A percentile compares a stretch with the other conserved stretches of the same genome.
Conservation (phyloP, 169 alveolate species). For the Plasmodium yoelii region DNA sequence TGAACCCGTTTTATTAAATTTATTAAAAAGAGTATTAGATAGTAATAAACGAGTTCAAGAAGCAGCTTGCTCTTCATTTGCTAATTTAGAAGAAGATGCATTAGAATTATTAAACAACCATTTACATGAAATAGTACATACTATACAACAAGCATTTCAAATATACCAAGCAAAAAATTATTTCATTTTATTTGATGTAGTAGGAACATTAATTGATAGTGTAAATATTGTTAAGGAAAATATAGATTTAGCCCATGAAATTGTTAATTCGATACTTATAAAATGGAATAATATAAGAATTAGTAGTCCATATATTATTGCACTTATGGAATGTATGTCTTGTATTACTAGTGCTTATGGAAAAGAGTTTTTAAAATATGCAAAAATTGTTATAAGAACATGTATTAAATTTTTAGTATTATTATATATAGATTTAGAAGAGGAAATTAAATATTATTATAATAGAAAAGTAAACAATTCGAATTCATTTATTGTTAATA, state of each 20-base stretch:
- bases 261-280: constrained; percentile 52
- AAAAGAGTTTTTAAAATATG: constrained; percentile 72
- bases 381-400: constrained; percentile 71
- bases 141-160: constrained; percentile 85
- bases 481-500: constrained; percentile 38
- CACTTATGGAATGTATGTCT: constrained; percentile 76
- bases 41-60: constrained; percentile 94
- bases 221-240: constrained; percentile 76
- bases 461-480: constrained; percentile 35
- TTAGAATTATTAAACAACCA: constrained; percentile 81
- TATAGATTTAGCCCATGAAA: constrained; percentile 69
- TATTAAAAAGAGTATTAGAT: constrained; percentile 88
- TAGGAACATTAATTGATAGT: constrained; percentile 85
- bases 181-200: constrained; percentile 88
- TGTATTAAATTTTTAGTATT: constrained; percentile 68
- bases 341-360: constrained; percentile 77
- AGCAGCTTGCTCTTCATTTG: constrained; percentile 94
- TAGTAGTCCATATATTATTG: constrained; percentile 70
- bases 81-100: constrained; percentile 90
- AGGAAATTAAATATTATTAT: constrained; percentile 70
- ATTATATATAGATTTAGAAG: constrained; percentile 75
- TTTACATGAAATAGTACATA: constrained; percentile 82
- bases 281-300: constrained; percentile 66
- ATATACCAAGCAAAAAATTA: constrained; percentile 87
- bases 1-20: constrained; percentile 76